Evolutionary conservation across 768 basidiomycete genomes (phyloP).

Genomic region (Mycena kentingensis): DNA sequence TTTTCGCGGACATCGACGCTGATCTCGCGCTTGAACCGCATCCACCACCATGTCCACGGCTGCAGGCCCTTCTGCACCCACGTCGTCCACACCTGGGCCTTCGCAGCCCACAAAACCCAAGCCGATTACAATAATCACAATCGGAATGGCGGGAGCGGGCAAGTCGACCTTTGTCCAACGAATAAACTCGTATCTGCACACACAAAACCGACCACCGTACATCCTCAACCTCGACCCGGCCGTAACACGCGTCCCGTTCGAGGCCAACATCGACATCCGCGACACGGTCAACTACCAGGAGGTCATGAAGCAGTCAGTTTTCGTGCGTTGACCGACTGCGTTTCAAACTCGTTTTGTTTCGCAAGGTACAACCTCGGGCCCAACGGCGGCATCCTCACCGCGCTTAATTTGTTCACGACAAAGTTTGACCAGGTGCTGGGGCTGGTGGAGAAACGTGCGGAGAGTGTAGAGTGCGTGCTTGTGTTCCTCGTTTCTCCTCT

Average conservation of each 20-base stretch:
- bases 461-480: slow-evolving; percentile 77
- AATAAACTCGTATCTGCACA: slow-evolving; percentile 89
- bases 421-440: slow-evolving; percentile 97
- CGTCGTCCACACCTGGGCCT: slow-evolving; percentile 3
- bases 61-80: slow-evolving; percentile 16
- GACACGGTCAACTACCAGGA: slow-evolving; percentile 97
- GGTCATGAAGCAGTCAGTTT: slow-evolving; percentile 98
- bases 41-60: slow-evolving; percentile 12
- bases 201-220: slow-evolving; percentile 78
- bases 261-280: slow-evolving; percentile 96
- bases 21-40: slow-evolving; percentile 8
- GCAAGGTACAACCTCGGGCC: slow-evolving; percentile 95
- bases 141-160: slow-evolving; percentile 96
- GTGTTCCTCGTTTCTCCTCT: background rate
- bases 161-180: slow-evolving; percentile 98
- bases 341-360: slow-evolving; percentile 21
- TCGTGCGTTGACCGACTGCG: slow-evolving; percentile 4
- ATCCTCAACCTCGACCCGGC: slow-evolving; percentile 98
- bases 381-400: slow-evolving; percentile 96
- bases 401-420: slow-evolving; percentile 96
- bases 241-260: slow-evolving; percentile 87
- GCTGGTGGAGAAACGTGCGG: slow-evolving; percentile 88
- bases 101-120: slow-evolving; percentile 43
- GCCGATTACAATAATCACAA: slow-evolving; percentile 84
- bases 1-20: background rate